These are phyloP conservation scores for Aspergillus floridensis DNA, from an alignment of 2,329 filamentous ascomycete genomes.

Conservation along the genomic window DNA sequence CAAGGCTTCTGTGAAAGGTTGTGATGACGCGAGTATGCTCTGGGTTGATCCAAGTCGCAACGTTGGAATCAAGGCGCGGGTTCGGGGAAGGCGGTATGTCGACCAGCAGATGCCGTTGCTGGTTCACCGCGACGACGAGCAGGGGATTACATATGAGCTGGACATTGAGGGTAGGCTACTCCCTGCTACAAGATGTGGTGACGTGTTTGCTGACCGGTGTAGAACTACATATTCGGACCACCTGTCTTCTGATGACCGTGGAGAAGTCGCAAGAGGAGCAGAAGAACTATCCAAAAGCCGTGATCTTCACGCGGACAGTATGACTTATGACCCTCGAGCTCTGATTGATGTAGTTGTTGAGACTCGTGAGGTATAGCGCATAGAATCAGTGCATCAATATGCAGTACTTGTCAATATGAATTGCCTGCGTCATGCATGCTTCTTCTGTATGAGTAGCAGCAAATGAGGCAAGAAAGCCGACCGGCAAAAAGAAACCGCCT, in stretches of 20 bases:
- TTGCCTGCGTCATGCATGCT: too few relatives aligned
- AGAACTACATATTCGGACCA: conserved; percentile 68
- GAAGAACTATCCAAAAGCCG: conserved; percentile 59
- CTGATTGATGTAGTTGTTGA: not conserved
- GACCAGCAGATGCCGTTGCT: conserved; percentile 53
- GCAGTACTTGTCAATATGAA: not conserved
- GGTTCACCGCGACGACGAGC: conserved; percentile 59
- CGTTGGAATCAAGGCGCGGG: conserved; percentile 67
- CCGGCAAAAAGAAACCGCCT: not conserved
- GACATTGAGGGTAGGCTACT: conserved; percentile 63
- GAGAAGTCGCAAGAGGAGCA: conserved; percentile 65
- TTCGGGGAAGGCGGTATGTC: conserved; percentile 52
- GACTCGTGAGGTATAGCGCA: not conserved
- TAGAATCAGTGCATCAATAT: not conserved
- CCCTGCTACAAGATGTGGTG: too few relatives aligned
- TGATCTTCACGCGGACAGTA: conserved; percentile 39
- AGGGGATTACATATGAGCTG: conserved; percentile 67
- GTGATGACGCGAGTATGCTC: conserved; percentile 49
- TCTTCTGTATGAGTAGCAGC: not conserved
- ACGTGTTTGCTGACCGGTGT: conserved; percentile 4
- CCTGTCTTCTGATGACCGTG: conserved; percentile 61
- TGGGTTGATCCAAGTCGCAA: conserved; percentile 66
- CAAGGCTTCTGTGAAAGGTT: conserved; percentile 14
- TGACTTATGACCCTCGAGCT: not conserved
- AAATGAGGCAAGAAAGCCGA: not conserved